Conservation (phyloP, 768 basidiomycete genomes). For the Boletus pseudo-olivaceus region DNA sequence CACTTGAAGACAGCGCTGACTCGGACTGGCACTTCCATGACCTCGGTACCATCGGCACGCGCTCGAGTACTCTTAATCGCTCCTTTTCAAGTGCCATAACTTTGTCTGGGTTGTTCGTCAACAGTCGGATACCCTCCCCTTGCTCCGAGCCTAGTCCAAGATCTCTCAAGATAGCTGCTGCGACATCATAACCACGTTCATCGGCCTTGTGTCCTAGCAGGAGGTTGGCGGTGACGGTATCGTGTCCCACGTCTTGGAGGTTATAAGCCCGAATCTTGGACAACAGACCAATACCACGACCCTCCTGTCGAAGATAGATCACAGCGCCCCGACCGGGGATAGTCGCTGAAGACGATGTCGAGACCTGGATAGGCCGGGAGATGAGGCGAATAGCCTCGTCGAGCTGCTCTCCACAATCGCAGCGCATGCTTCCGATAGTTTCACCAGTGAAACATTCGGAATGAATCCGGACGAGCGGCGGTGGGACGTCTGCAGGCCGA, state of each 20-base stretch:
- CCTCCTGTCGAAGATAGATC: slow-evolving; percentile 95
- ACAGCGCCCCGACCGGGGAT: slow-evolving; percentile 89
- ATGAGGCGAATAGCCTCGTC: slow-evolving; percentile 96
- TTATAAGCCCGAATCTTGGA: slow-evolving; percentile 98
- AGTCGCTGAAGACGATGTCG: slow-evolving; percentile 32
- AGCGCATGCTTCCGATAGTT: slow-evolving; percentile 96
- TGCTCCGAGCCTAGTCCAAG: slow-evolving; percentile 64
- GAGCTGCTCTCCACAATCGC: slow-evolving; percentile 97
- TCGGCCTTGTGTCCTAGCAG: slow-evolving; percentile 94
- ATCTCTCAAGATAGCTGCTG: slow-evolving; percentile 86
- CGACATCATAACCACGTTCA: slow-evolving; percentile 89
- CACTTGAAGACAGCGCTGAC: not conserved
- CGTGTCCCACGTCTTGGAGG: slow-evolving; percentile 94
- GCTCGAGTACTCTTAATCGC: slow-evolving; percentile 73
- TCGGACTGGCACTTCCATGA: slow-evolving; percentile 58
- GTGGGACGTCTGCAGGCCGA: slow-evolving; percentile 40
- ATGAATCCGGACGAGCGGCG: slow-evolving; percentile 91
- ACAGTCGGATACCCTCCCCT: slow-evolving; percentile 62
- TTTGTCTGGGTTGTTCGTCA: slow-evolving; percentile 99
- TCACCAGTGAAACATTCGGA: slow-evolving; percentile 99
- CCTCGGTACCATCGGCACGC: slow-evolving; percentile 92
- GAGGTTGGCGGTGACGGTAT: slow-evolving; percentile 97
- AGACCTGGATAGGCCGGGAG: slow-evolving; percentile 59
- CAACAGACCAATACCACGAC: slow-evolving; percentile 91
- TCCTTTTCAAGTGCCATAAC: slow-evolving; percentile 83